Conservation (phyloP, 805 yeast genomes). For the Monosporozyma aerobia region DNA sequence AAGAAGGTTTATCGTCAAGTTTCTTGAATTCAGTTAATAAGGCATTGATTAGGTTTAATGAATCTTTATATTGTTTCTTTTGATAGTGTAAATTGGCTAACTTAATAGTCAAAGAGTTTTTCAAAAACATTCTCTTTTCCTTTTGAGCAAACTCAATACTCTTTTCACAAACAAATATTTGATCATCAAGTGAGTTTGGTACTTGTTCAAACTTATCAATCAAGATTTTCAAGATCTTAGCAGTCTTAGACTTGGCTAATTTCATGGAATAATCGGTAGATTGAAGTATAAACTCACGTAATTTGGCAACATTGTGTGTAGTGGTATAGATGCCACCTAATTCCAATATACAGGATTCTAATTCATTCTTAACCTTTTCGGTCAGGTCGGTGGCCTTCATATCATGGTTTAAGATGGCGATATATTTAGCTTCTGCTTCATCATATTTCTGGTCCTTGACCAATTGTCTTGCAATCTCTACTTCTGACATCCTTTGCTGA, state of each 20-base stretch:
- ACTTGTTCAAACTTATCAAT: constrained; percentile 67
- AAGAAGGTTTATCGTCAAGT: constrained; percentile 88
- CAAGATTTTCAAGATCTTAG: constrained; percentile 75
- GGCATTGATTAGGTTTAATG: constrained; percentile 61
- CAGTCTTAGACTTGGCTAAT: constrained; percentile 89
- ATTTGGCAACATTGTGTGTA: constrained; percentile 38
- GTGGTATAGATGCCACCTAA: constrained; percentile 63
- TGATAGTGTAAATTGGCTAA: constrained; percentile 67
- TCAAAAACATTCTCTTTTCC: constrained; percentile 77
- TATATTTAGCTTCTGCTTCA: constrained; percentile 54
- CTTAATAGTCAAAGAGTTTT: constrained; percentile 81
- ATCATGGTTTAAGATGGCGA: constrained; percentile 37
- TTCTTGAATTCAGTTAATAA: constrained; percentile 81
- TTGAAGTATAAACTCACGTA: constrained; percentile 53
- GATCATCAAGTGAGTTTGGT: constrained; percentile 55
- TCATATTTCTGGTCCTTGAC: constrained; percentile 39
- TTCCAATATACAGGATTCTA: constrained; percentile 65
- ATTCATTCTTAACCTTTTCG: constrained; percentile 40
- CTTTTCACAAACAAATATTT: constrained; percentile 64
- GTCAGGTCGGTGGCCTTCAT: not conserved
- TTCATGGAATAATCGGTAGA: constrained; percentile 65
- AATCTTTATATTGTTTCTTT: constrained; percentile 54
- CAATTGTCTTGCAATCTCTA: constrained; percentile 57
- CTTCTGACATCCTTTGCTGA: constrained; percentile 16
- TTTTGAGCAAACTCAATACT: constrained; percentile 80